Evolutionary conservation across 805 yeast species (phyloP), one percentile per base, ranked within the genome.

Genomic region (Saccharomycopsis fermentans): DNA sequence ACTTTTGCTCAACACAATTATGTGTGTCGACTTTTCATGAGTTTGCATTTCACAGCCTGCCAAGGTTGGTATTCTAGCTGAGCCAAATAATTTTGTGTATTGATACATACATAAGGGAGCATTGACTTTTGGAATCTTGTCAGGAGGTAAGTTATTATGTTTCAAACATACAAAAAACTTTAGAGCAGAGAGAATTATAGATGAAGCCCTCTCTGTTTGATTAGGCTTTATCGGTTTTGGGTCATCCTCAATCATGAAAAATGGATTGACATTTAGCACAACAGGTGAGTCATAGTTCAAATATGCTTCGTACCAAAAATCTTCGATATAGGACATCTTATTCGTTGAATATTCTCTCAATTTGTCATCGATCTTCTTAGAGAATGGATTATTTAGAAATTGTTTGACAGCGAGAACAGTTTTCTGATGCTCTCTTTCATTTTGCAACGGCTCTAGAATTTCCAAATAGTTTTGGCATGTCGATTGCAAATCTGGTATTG

Each of bases 271-370:
- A 70, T 90, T 90, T 62, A 90, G 77, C n/a, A 90, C 97, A 43
- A 90, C 96, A 0, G 94, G 90, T 11, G 88, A 84, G 70, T 90
- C 97, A 69, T 87, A 88, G 69, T 84, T 84, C 64, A 90, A 76
- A 70, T 90, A 90, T 1, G 96, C 82, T 68, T 90, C 97, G 70
- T 81, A 90, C 97, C 97, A 90, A 70, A 90, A 90, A 70, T 90
- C 96, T 71, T 90, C 97, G 63, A 90, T 90, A 69, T 87, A 90
- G 1, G 95, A 85, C 55, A 87, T 82, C 62, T 89, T 74, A 16
- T 83, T 73, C 55, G 79, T 76, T 5, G 86, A 72, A 67, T 86
- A 88, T 55, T 77, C 78, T 17, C 83, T 74, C 56, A 90, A 76
- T 64, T 81, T 83, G 29, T 77, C 72, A 67, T 90, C 95, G 55